Evolutionary conservation across 179 eudicot genomes (phyloP).

Genomic region (Heliamphora pulchella): DNA sequence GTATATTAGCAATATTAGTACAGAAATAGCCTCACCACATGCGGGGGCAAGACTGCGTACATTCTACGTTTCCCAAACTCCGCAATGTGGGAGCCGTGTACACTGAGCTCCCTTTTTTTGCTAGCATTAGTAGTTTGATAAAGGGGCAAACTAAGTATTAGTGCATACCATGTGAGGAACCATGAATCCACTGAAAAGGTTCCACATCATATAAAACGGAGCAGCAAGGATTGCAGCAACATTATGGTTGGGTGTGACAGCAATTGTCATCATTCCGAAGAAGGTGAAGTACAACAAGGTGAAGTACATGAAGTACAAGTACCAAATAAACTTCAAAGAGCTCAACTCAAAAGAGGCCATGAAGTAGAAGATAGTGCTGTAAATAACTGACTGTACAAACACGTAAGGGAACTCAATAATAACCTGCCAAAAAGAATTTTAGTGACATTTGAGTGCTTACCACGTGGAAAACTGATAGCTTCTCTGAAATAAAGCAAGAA

Average conservation of each 20-base stretch:
- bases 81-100: no score
- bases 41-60: no score
- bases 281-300: slow-evolving; percentile 82
- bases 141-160: not conserved
- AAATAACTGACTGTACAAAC: slow-evolving; percentile 61
- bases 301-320: slow-evolving; percentile 74
- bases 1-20: no score
- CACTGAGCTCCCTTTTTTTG: no score
- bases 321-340: slow-evolving; percentile 56
- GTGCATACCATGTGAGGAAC: slow-evolving; percentile 51
- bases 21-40: no score
- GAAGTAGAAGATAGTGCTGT: slow-evolving; percentile 72
- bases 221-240: slow-evolving; percentile 73
- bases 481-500: not conserved
- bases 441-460: not conserved
- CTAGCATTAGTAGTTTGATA: not conserved
- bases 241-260: slow-evolving; percentile 74
- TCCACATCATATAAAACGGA: slow-evolving; percentile 93
- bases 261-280: slow-evolving; percentile 88
- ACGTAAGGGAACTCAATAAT: slow-evolving; percentile 86
- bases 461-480: not conserved
- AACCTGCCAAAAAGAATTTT: slow-evolving; percentile 41
- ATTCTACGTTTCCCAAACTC: no score
- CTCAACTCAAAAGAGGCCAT: slow-evolving; percentile 73
- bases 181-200: slow-evolving; percentile 93